Conservation (phyloP, 176 grass and related monocot genomes). For the Carex myosuroides region DNA sequence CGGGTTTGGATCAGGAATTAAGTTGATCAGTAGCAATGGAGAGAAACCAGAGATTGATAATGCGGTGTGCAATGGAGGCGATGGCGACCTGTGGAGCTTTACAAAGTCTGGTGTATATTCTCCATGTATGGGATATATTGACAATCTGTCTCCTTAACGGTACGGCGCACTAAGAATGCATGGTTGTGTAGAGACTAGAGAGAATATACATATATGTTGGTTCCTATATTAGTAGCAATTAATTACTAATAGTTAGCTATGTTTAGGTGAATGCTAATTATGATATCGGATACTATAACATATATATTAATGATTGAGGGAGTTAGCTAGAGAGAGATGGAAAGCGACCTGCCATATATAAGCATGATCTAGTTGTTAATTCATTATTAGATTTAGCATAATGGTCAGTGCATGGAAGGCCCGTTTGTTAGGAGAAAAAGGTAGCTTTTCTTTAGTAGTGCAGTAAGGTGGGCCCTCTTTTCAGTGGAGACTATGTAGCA, state of each 20-base stretch:
- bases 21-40: constrained; percentile 11
- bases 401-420: constrained; percentile 16
- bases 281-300: not conserved
- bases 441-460: constrained; percentile 5
- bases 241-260: not conserved
- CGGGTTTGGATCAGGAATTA: constrained; percentile 16
- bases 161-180: constrained; percentile 26
- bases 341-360: constrained; percentile 22
- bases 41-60: not conserved
- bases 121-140: constrained; percentile 36
- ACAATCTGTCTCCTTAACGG: constrained; percentile 26
- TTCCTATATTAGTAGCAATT: not conserved
- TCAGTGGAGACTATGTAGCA: not conserved
- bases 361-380: constrained; percentile 24
- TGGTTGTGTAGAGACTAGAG: not conserved
- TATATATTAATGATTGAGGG: constrained; percentile 38
- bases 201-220: not conserved
- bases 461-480: constrained; percentile 10
- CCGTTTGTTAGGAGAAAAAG: constrained; percentile 21
- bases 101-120: constrained; percentile 47
- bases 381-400: constrained; percentile 28
- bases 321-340: constrained; percentile 9
- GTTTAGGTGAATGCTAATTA: constrained; percentile 5
- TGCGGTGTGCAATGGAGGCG: not conserved
- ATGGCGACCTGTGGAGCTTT: constrained; percentile 84